Base-by-base conservation (phyloP, 2,329 filamentous ascomycete species). In the Lasiodiplodia sp. region DNA sequence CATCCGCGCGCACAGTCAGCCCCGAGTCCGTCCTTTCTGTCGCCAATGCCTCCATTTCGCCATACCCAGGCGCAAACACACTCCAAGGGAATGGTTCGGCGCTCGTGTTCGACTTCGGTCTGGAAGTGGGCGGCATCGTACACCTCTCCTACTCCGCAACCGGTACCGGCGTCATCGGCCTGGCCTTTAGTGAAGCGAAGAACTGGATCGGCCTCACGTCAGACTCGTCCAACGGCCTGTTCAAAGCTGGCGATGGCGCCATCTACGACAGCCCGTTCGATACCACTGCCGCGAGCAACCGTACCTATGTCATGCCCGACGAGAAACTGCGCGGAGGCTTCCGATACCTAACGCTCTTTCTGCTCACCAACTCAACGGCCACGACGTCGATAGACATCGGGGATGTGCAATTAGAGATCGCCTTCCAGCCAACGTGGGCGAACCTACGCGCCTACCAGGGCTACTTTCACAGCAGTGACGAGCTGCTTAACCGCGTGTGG, bases 21-120 rank as follows among this genome's bases (percentile, higher is more conserved):
- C 87, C 87, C 1, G 76, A 76, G 53, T 80, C 77, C 18, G 78
- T 84, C 23, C 79, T 85, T 4, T 79, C 79, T 3, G 73, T 78
- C 1, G 73, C 72, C 4, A 80, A 73, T 67, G 79, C 72, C 57
- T 75, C 70, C 47, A 78, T 79, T 73, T 75, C 75, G 5, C 37
- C 70, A 51, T 79, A 80, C 74, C 68, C 76, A 6, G 72, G 76
- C 53, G 38, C 58, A 0, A 40, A 40, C 6, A 73, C 71, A 1
- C 73, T 85, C 5, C 70, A 72, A 10, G 80, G 81, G 12, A 87
- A 88, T 72, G 85, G 83, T 12, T 86, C 84, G 3, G 79, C 81
- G n/a, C 74, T 87, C 2, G 83, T 88, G 1, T 87, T 87, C 68
- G 87, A 89, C 74, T 89, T 89, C 73, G 87, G 86, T 4, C 79